phyloP scores from a whole-genome alignment of 495 filamentous ascomycete species.

The Xylaria venustula region DNA sequence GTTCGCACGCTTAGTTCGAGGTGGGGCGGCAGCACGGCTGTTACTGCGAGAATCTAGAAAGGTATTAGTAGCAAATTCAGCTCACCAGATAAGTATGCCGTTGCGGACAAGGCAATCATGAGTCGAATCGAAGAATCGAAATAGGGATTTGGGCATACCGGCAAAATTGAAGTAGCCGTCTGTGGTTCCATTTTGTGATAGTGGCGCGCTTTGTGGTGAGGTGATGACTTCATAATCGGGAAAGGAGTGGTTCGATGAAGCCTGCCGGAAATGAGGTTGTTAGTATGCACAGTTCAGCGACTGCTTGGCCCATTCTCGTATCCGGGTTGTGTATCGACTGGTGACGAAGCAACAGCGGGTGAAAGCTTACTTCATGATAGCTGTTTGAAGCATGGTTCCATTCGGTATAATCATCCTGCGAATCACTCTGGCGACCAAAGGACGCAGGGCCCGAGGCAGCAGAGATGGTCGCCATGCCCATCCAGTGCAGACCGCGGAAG shows the following conservation, averaged over 20 bases:
- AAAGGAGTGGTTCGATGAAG: constrained; percentile 21
- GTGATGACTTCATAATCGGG: constrained; percentile 19
- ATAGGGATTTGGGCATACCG: constrained; percentile 16
- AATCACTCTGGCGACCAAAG: constrained; percentile 51
- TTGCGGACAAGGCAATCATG: neutral
- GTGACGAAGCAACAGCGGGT: neutral
- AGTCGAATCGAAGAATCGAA: neutral
- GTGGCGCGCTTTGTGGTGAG: constrained; percentile 13
- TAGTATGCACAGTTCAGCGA: constrained; percentile 7
- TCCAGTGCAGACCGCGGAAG: constrained; percentile 24
- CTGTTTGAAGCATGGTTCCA: constrained; percentile 50
- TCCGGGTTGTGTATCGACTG: neutral
- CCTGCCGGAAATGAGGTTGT: constrained; percentile 7
- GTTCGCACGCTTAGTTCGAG: constrained; percentile 3
- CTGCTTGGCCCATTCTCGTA: neutral
- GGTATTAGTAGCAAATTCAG: neutral
- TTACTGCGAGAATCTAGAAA: constrained; percentile 17
- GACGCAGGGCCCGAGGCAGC: constrained; percentile 45
- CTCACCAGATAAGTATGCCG: neutral
- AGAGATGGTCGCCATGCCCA: constrained; percentile 52
- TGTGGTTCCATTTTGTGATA: constrained; percentile 35
- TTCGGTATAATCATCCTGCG: constrained; percentile 46
- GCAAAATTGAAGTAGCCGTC: constrained; percentile 18
- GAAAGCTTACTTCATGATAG: constrained; percentile 36
- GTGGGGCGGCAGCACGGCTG: constrained; percentile 30